These are phyloP conservation scores for Ceratobasidium sp. DNA, from an alignment of 1,284 basidiomycete species.

Conservation along the genomic window DNA sequence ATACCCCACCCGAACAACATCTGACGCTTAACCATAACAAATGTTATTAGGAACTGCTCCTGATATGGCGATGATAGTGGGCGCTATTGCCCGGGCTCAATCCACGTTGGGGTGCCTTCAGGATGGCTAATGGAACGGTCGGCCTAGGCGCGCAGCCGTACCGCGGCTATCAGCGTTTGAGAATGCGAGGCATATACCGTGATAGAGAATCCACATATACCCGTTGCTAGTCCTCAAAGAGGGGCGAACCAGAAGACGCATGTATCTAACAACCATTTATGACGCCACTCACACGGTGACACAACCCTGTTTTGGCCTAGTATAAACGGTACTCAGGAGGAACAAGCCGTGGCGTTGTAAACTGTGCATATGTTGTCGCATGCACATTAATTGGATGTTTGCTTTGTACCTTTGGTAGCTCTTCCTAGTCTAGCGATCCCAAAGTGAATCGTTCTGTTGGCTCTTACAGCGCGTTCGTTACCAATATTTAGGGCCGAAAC, in stretches of 20 bases:
- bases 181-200: neutral
- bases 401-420: neutral
- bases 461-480: neutral
- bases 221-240: constrained; percentile 13
- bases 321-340: neutral
- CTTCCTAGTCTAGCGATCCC: neutral
- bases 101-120: neutral
- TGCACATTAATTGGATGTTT: neutral
- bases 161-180: neutral
- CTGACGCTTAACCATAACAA: no score
- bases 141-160: neutral
- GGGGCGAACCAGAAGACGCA: neutral
- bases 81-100: neutral
- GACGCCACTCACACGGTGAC: neutral
- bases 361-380: neutral
- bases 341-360: neutral
- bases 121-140: neutral
- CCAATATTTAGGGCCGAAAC: neutral
- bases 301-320: neutral
- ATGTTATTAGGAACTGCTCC: no score
- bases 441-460: neutral
- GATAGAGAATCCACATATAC: neutral
- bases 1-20: neutral
- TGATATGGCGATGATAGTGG: neutral
- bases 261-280: neutral